phyloP scores from a whole-genome alignment of 352 stramenopile genomes.

The Phytophthora pisi region DNA sequence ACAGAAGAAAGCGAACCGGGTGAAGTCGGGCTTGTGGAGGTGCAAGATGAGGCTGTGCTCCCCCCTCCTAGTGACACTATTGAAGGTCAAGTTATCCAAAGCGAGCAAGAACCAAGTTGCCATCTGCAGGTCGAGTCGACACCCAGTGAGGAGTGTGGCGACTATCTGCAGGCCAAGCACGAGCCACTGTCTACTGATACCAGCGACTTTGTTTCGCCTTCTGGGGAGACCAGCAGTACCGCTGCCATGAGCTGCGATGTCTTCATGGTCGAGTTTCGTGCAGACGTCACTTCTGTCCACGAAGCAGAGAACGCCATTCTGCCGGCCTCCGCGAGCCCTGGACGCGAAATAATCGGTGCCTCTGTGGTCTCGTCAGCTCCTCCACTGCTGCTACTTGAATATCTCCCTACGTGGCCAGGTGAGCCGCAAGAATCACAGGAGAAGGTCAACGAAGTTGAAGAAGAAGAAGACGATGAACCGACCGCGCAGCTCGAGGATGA shows the following conservation, averaged over 20 bases:
- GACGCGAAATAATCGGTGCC: neutral
- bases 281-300: neutral
- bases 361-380: neutral
- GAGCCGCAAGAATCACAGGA: neutral
- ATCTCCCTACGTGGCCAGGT: conserved; percentile 5
- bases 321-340: neutral
- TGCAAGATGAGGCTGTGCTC: neutral
- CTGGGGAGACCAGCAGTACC: neutral
- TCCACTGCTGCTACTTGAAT: conserved; percentile 26
- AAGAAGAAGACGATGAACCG: neutral
- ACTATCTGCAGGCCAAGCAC: neutral
- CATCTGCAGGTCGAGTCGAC: neutral
- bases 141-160: neutral
- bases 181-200: neutral
- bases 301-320: neutral
- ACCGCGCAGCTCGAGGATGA: neutral
- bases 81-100: neutral
- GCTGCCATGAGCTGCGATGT: neutral
- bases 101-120: neutral
- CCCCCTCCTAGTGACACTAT: neutral
- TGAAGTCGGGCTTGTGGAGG: neutral
- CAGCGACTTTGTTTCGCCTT: neutral
- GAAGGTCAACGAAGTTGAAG: neutral
- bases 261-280: conserved; percentile 1
- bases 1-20: neutral